phyloP scores from a whole-genome alignment of 768 basidiomycete genomes.

The Lactarius psammicola region DNA sequence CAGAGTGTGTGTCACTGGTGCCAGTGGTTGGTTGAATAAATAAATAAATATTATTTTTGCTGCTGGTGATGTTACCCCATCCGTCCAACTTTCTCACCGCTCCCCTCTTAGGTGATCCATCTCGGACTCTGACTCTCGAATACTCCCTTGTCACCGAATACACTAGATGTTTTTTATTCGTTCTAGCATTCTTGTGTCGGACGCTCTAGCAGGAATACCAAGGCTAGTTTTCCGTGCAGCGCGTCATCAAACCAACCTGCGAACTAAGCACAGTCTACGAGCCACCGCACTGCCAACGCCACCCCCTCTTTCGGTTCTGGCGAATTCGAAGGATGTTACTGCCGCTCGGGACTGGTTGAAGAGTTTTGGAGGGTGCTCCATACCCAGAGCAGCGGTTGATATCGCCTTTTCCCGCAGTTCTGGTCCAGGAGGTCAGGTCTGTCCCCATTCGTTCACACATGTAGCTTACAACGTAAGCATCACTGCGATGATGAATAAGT shows the following conservation, averaged over 20 bases:
- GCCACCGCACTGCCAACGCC: constrained; percentile 22
- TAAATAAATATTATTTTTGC: too few species aligned
- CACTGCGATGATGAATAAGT: constrained; percentile 34
- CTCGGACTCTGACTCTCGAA: not conserved
- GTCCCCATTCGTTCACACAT: constrained; percentile 19
- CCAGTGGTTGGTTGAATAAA: too few species aligned
- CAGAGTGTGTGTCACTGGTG: too few species aligned
- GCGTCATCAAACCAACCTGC: constrained; percentile 13
- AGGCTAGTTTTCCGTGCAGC: not conserved
- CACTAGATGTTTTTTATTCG: constrained; percentile 4
- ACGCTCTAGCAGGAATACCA: not conserved
- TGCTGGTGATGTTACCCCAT: too few species aligned
- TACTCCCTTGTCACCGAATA: not conserved
- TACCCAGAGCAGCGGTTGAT: constrained; percentile 56
- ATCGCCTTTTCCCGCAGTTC: constrained; percentile 75
- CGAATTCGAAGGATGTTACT: constrained; percentile 20
- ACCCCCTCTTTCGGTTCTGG: constrained; percentile 22
- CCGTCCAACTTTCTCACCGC: too few species aligned
- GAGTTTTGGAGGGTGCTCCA: constrained; percentile 27
- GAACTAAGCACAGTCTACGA: constrained; percentile 6
- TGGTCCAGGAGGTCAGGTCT: constrained; percentile 81
- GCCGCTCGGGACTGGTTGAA: constrained; percentile 27
- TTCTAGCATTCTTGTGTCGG: not conserved
- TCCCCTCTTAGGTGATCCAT: too few species aligned
- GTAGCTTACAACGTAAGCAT: not conserved